Evolutionary conservation across 1,284 basidiomycete species (phyloP).

Genomic region (Dichomitus squalens): DNA sequence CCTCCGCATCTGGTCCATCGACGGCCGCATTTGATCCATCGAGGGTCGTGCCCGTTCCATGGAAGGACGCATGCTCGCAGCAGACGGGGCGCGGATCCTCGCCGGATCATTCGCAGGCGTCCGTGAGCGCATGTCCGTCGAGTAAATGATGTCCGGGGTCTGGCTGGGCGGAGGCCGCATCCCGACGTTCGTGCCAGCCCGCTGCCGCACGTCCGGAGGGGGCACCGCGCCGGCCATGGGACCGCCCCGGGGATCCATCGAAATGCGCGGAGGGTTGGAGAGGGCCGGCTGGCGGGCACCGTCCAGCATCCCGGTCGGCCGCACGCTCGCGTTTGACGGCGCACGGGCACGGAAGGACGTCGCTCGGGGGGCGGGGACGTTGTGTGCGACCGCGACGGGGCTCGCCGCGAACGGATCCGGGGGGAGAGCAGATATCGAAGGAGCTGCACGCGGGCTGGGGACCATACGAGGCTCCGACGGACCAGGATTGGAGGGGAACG

Average conservation of each 20-base stretch:
- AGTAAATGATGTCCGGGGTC: slow-evolving; percentile 29
- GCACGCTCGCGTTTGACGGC: slow-evolving; percentile 23
- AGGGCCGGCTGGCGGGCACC: slow-evolving; percentile 26
- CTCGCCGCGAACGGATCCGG: slow-evolving; percentile 14
- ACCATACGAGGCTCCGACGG: slow-evolving; percentile 6
- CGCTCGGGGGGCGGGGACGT: slow-evolving; percentile 15
- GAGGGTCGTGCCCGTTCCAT: slow-evolving; percentile 7
- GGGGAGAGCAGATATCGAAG: slow-evolving; percentile 6
- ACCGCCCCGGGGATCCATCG: neutral
- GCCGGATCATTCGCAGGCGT: slow-evolving; percentile 20
- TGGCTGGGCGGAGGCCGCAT: slow-evolving; percentile 14
- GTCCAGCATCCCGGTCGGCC: too few species aligned
- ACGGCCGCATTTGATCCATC: slow-evolving; percentile 12
- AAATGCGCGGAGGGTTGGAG: slow-evolving; percentile 20
- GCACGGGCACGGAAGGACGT: slow-evolving; percentile 22
- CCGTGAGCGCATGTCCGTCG: slow-evolving; percentile 20
- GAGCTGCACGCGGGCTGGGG: slow-evolving; percentile 15
- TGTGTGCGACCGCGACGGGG: slow-evolving; percentile 8
- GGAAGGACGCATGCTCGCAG: slow-evolving; percentile 20
- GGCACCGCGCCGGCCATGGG: slow-evolving; percentile 3
- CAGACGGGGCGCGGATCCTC: slow-evolving; percentile 24
- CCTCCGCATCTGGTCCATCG: slow-evolving; percentile 4
- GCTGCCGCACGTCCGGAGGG: slow-evolving; percentile 17
- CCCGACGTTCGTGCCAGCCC: slow-evolving; percentile 28
- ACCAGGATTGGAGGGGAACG: slow-evolving; percentile 19